A percentile compares a stretch with the other conserved stretches of the same genome.
Evolutionary conservation across 202 grass and related monocot species (phyloP).

Genomic region (Digitaria exilis): DNA sequence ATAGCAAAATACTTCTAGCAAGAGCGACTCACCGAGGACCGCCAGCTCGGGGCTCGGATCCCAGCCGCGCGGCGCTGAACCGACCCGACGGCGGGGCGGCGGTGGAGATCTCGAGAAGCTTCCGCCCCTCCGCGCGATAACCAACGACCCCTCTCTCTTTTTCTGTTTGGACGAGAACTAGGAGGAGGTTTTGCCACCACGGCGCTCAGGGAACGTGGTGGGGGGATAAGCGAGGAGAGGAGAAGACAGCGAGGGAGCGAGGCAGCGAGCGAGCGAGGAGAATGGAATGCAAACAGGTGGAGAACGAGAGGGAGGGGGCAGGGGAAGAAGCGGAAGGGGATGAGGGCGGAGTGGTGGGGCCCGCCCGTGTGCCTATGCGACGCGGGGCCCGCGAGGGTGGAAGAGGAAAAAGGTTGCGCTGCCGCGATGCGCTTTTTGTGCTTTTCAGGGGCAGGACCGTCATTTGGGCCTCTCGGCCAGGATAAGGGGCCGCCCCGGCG

Average conservation of each 20-base stretch:
- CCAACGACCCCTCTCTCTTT: neutral
- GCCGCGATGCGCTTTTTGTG: constrained; percentile 56
- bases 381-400: constrained; percentile 27
- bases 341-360: constrained; percentile 36
- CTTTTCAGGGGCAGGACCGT: constrained; percentile 62
- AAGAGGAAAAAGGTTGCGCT: neutral
- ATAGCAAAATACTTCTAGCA: neutral
- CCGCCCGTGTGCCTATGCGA: constrained; percentile 24
- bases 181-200: constrained; percentile 2
- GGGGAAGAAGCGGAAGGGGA: constrained; percentile 20
- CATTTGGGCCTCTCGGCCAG: neutral
- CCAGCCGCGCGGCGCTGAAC: neutral
- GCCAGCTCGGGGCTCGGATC: constrained; percentile 4
- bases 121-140: neutral
- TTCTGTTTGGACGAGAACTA: neutral
- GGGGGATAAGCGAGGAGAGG: constrained; percentile 25
- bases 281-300: constrained; percentile 23
- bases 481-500: constrained; percentile 36
- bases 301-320: neutral
- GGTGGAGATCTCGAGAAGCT: neutral
- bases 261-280: neutral
- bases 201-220: neutral
- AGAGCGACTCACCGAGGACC: constrained; percentile 41
- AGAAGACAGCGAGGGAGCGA: too few relatives aligned
- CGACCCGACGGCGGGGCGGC: neutral